These are phyloP conservation scores for Hyphopichia khmerensis DNA, from an alignment of 1,139 yeast genomes.

Conservation along the genomic window DNA sequence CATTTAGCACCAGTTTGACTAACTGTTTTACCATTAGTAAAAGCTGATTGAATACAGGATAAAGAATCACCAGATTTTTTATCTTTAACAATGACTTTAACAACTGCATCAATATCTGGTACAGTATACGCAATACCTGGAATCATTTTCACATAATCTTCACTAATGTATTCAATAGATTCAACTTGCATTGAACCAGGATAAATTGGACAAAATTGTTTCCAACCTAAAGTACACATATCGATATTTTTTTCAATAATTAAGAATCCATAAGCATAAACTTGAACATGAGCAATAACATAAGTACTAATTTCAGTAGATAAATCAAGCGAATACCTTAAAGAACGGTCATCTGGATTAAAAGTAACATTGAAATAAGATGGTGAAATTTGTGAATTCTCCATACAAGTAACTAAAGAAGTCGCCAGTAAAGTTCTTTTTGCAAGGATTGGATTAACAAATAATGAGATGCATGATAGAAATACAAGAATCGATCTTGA, in stretches of 20 bases:
- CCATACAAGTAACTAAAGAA: slow-evolving; percentile 75
- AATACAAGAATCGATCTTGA: background rate
- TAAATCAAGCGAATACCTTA: slow-evolving; percentile 61
- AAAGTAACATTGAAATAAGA: slow-evolving; percentile 65
- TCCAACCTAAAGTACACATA: slow-evolving; percentile 65
- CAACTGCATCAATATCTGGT: slow-evolving; percentile 79
- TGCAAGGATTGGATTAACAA: slow-evolving; percentile 12
- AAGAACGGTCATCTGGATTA: slow-evolving; percentile 61
- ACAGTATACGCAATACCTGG: slow-evolving; percentile 75
- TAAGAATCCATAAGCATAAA: slow-evolving; percentile 73
- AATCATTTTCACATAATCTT: slow-evolving; percentile 45
- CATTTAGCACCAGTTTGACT: slow-evolving; percentile 76
- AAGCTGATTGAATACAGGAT: slow-evolving; percentile 70
- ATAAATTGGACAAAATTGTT: slow-evolving; percentile 74
- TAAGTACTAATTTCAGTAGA: slow-evolving; percentile 59
- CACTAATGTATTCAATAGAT: slow-evolving; percentile 56
- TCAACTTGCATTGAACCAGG: slow-evolving; percentile 72
- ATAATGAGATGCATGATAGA: background rate
- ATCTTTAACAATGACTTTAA: slow-evolving; percentile 47
- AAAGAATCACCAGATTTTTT: slow-evolving; percentile 38
- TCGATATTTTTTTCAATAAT: slow-evolving; percentile 55
- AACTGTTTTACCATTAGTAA: slow-evolving; percentile 73
- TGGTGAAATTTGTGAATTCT: slow-evolving; percentile 62
- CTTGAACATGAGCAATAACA: slow-evolving; percentile 58
- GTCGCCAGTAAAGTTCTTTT: slow-evolving; percentile 53